Evolutionary conservation across 805 yeast species (phyloP), one percentile per base, ranked within the genome.

Genomic region (Myxozyma monticola): DNA sequence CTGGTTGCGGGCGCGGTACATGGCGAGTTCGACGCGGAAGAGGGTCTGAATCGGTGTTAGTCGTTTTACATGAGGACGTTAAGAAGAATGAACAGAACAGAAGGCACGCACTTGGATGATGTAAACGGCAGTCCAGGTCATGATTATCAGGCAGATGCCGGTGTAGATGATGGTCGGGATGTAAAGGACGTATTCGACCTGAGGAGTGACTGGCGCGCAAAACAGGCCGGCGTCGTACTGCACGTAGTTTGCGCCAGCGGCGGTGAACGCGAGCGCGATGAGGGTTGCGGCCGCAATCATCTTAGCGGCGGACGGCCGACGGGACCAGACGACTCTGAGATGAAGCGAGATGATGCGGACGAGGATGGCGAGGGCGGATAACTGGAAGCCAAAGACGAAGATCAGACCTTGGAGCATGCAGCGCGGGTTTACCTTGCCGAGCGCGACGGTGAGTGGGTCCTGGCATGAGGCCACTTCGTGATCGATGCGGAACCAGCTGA

Each of bases 391-490:
- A 40, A 54, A 50, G 24, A 44, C 48, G 25, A 45, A 54, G 17
- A 49, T 15, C 2, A 54, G 21, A 22, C 56, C 56, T 35, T 54
- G 58, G 8, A 43, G 25, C 48, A 54, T 45, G 31, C 58, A 54
- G 20, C 37, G 24, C 14, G 40, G 37, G 22, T 54, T 54, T 14
- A 39, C 35, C 20, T 30, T 26, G 9, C 58, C 58, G 2, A 26
- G 21, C 14, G 48, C 48, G 15, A 51, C 37, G 10, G 58, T 54
- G 44, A 54, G 41, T 9, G 36, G 21, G 28, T 54, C 58, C n/a
- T 25, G 18, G 34, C 58, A 54, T 22, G 26, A 36, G 30, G 35
- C 46, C 10, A 17, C 15, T 8, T 30, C 12, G 21, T 44, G 55
- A 15, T 42, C 22, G 35, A 54, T 37, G 28, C 40, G 45, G 38